These are phyloP conservation scores for Coniferiporia sulphurascens DNA, from an alignment of 1,284 basidiomycete genomes.

Conservation along the genomic window DNA sequence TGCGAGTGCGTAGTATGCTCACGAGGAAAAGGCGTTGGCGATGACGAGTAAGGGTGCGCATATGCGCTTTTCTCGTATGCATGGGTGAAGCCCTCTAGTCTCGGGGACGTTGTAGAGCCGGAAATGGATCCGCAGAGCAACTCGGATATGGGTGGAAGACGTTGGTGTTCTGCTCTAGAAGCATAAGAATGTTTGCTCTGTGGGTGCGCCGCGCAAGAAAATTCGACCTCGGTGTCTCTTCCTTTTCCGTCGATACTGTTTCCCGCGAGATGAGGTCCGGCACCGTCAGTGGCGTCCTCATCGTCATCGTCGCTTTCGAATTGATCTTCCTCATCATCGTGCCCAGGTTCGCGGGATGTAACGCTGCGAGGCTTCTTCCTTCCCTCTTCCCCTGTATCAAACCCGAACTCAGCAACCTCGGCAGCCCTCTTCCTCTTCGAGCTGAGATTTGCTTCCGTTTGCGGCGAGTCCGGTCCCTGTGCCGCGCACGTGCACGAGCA, in stretches of 20 bases:
- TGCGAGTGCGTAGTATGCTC: not conserved
- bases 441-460: not conserved
- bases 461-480: not conserved
- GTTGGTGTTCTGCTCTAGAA: not conserved
- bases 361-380: not conserved
- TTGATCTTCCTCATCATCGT: not conserved
- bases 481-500: not conserved
- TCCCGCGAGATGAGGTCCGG: not conserved
- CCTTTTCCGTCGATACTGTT: constrained; percentile 31
- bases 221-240: constrained; percentile 74
- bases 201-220: not conserved
- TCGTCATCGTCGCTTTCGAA: not conserved
- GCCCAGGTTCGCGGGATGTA: not conserved
- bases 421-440: not conserved
- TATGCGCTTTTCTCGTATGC: not conserved
- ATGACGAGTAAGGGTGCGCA: not conserved
- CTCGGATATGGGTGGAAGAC: not conserved
- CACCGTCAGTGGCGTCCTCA: not conserved
- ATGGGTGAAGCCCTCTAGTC: not conserved
- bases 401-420: not conserved
- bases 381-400: not conserved
- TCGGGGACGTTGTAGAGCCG: not conserved
- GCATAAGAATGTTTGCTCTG: no score
- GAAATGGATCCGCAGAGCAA: not conserved
- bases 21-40: not conserved